A percentile compares a stretch with the other conserved stretches of the same genome.
Evolutionary conservation across 169 alveolate species (phyloP).

Genomic region (Plasmodium relictum): DNA sequence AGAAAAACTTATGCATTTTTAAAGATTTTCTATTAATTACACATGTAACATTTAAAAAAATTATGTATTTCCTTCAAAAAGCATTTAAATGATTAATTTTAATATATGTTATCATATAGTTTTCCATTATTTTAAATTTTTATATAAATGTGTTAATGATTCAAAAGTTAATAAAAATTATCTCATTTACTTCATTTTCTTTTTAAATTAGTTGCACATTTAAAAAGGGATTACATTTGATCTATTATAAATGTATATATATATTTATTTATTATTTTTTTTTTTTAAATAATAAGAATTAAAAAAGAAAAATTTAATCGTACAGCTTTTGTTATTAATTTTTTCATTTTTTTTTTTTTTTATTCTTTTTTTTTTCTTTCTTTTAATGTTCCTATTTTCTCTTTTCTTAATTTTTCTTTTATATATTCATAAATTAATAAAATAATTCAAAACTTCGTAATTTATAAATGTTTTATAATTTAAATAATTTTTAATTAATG

Average conservation of each 20-base stretch:
- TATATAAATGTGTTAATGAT: background rate
- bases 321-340: background rate
- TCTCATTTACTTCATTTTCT: background rate
- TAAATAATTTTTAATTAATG: background rate
- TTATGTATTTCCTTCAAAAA: too few species aligned
- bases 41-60: too few species aligned
- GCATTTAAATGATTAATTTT: too few species aligned
- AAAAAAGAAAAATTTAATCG: background rate
- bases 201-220: background rate
- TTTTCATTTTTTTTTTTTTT: too few species aligned
- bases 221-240: constrained; percentile 3
- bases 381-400: background rate
- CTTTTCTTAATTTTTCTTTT: background rate
- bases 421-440: background rate
- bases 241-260: background rate
- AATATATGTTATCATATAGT: too few species aligned
- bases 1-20: too few species aligned
- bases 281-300: background rate
- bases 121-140: background rate
- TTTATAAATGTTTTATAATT: background rate
- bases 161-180: constrained; percentile 11
- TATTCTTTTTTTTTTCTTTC: background rate
- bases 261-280: background rate
- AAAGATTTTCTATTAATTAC: too few species aligned
- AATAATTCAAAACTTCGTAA: background rate